phyloP scores from a whole-genome alignment of 768 basidiomycete genomes.

The Psilocybe sp. region DNA sequence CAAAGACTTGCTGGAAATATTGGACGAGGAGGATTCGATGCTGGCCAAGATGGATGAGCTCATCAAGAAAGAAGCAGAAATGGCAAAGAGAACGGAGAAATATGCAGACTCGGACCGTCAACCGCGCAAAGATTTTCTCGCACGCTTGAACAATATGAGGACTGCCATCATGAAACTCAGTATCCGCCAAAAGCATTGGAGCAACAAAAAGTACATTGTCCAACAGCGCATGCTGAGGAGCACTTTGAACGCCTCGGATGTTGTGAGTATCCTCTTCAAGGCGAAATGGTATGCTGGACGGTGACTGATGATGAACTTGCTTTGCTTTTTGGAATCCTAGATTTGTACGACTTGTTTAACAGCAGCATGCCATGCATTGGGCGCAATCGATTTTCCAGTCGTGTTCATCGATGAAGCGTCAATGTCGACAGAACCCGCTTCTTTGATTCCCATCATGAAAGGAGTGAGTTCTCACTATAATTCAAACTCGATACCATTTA shows the following conservation, averaged over 20 bases:
- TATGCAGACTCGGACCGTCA: background rate
- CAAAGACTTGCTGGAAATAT: conserved; percentile 36
- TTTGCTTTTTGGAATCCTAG: conserved; percentile 28
- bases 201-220: conserved; percentile 47
- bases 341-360: conserved; percentile 90
- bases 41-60: conserved; percentile 16
- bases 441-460: conserved; percentile 90
- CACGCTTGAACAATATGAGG: conserved; percentile 30
- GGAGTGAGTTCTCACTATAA: conserved; percentile 58
- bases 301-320: background rate
- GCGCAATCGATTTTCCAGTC: conserved; percentile 83
- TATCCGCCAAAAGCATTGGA: conserved; percentile 24
- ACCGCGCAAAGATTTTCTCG: conserved; percentile 9
- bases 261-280: conserved; percentile 45
- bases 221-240: conserved; percentile 65
- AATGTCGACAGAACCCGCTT: conserved; percentile 94
- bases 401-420: conserved; percentile 95
- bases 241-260: conserved; percentile 64
- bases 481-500: background rate
- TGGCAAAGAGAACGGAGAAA: conserved; percentile 16
- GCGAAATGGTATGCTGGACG: background rate
- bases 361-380: conserved; percentile 61
- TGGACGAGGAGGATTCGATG: conserved; percentile 31
- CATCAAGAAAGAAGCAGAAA: conserved; percentile 12
- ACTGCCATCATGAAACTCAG: conserved; percentile 24